Conservation (phyloP, 2,329 filamentous ascomycete species). For the Colletotrichum zoysiae region DNA sequence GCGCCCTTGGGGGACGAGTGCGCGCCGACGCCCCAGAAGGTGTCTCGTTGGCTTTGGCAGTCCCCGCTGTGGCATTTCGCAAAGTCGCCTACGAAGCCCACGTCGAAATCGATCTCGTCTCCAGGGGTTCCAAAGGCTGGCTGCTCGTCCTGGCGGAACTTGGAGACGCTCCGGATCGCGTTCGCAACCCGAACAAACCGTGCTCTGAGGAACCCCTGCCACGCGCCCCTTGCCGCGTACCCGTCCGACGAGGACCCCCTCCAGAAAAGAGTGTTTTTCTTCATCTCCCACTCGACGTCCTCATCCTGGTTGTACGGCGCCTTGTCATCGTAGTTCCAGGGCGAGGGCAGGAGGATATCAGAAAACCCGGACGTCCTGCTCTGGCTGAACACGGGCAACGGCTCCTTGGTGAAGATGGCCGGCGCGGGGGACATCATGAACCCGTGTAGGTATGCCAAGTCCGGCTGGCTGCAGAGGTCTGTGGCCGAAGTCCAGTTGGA, state of each 20-base stretch:
- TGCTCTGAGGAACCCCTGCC: conserved; percentile 70
- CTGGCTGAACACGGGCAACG: conserved; percentile 69
- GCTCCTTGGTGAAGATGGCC: conserved; percentile 48
- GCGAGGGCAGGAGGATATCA: conserved; percentile 60
- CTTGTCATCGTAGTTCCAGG: conserved; percentile 53
- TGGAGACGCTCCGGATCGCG: conserved; percentile 45
- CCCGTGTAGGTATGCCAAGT: conserved; percentile 63
- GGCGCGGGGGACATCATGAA: conserved; percentile 59
- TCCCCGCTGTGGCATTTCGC: conserved; percentile 50
- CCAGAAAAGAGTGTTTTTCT: conserved; percentile 65
- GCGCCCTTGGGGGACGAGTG: conserved; percentile 42
- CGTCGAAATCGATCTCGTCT: conserved; percentile 45
- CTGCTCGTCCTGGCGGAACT: conserved; percentile 31
- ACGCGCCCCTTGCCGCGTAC: conserved; percentile 62
- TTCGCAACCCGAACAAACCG: conserved; percentile 68
- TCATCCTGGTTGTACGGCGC: conserved; percentile 54
- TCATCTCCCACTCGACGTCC: conserved; percentile 60
- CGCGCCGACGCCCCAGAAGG: conserved; percentile 49
- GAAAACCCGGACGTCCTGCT: conserved; percentile 66
- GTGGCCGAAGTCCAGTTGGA: conserved; percentile 46
- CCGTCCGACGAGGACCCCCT: conserved; percentile 66
- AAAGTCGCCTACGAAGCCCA: conserved; percentile 56
- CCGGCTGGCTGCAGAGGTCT: conserved; percentile 64
- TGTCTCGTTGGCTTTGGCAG: conserved; percentile 48
- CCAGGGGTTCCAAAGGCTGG: not conserved